Evolutionary conservation across 805 yeast genomes (phyloP).

Genomic region (Starmerella floris): DNA sequence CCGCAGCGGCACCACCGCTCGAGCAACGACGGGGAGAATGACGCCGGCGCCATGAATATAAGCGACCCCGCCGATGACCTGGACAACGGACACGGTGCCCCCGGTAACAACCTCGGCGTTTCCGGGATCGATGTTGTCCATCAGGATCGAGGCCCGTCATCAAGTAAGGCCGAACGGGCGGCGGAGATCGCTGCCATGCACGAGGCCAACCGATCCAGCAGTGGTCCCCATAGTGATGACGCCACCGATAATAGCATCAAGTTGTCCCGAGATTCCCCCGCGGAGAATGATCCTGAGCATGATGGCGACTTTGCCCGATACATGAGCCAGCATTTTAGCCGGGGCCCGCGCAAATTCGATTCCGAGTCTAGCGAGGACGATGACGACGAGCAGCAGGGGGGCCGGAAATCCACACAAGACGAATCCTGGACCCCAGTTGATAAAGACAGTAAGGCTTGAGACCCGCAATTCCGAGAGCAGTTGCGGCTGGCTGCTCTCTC

Average conservation of each 20-base stretch:
- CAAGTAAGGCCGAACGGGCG: background rate
- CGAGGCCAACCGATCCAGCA: background rate
- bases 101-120: background rate
- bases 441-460: too few species aligned
- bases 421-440: constrained; percentile 16
- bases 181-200: background rate
- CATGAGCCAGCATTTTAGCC: constrained; percentile 61
- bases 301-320: constrained; percentile 51
- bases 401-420: background rate
- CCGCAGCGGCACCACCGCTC: constrained; percentile 14
- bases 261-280: background rate
- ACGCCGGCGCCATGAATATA: constrained; percentile 1
- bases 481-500: too few species aligned
- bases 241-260: background rate
- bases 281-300: background rate
- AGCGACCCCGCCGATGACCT: constrained; percentile 16
- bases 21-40: constrained; percentile 13
- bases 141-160: background rate
- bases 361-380: constrained; percentile 40
- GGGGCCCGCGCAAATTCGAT: constrained; percentile 22
- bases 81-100: constrained; percentile 14
- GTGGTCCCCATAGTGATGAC: background rate
- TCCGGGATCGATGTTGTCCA: background rate
- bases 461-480: too few species aligned
- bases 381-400: constrained; percentile 39